Percentiles rank a stretch among this genome's conserved stretches.
Conservation (phyloP, 352 stramenopile genomes). For the Globisporangium apiculatum region DNA sequence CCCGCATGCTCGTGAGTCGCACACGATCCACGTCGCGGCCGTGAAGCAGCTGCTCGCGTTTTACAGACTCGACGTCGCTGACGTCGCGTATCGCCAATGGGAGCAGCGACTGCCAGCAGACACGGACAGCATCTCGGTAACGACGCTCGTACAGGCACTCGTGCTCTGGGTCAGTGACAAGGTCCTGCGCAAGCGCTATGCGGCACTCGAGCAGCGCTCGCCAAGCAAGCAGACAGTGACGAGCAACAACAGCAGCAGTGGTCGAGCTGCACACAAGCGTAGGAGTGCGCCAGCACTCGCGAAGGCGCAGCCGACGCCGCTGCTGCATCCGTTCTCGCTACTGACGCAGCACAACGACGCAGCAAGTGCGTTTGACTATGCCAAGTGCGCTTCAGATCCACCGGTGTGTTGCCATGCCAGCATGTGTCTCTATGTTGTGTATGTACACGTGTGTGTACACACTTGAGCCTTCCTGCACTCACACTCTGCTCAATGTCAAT, state of each 20-base stretch:
- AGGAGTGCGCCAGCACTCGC: not conserved
- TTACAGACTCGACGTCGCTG: conserved; percentile 31
- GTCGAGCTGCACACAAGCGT: not conserved
- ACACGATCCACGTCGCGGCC: conserved; percentile 22
- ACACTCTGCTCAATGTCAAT: not conserved
- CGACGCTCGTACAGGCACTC: conserved; percentile 37
- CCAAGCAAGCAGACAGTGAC: conserved; percentile 1
- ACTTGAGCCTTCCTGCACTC: not conserved
- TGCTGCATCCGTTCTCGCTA: conserved; percentile 40
- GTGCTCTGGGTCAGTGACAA: conserved; percentile 44
- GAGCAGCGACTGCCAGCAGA: conserved; percentile 36
- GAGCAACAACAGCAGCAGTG: not conserved
- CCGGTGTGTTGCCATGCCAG: conserved; percentile 8
- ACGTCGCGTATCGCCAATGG: conserved; percentile 41
- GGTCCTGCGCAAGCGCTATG: conserved; percentile 34
- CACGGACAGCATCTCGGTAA: conserved; percentile 26
- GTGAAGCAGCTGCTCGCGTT: conserved; percentile 36
- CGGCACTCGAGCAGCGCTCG: conserved; percentile 8
- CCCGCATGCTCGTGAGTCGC: conserved; percentile 21
- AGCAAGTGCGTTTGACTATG: conserved; percentile 39
- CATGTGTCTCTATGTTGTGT: not conserved
- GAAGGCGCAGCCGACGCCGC: conserved; percentile 21
- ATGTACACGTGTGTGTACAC: not conserved
- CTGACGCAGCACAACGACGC: conserved; percentile 33
- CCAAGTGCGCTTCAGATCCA: conserved; percentile 24